Conservation (phyloP, 148 eudicot genomes). For the Vaccinium corymbosum region DNA sequence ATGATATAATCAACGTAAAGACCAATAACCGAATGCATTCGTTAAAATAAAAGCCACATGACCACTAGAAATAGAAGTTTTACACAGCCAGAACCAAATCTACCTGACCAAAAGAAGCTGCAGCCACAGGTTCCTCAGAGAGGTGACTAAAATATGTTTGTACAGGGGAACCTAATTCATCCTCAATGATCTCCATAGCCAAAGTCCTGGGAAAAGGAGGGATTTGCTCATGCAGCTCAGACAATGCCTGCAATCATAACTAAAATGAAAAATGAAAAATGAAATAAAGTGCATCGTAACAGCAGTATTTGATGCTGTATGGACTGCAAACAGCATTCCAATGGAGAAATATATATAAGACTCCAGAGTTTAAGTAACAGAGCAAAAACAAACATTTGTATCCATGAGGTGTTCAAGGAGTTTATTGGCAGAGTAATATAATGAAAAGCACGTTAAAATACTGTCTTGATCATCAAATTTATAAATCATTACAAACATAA, state of each 20-base stretch:
- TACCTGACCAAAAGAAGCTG: conserved; percentile 99
- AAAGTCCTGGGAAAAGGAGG: conserved; percentile 81
- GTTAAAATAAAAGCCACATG: not conserved
- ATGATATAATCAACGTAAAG: not conserved
- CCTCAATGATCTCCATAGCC: conserved; percentile 93
- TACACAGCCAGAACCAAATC: conserved; percentile 11
- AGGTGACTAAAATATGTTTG: conserved; percentile 56
- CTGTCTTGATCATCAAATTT: not conserved
- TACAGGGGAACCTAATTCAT: conserved; percentile 72
- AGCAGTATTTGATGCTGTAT: not conserved
- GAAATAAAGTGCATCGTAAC: conserved; percentile 10
- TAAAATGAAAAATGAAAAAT: conserved; percentile 20
- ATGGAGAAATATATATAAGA: not conserved
- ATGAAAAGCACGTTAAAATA: not conserved
- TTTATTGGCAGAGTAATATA: not conserved
- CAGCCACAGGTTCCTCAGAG: conserved; percentile 94
- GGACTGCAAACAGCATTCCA: conserved; percentile 2
- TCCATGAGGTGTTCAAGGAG: not conserved
- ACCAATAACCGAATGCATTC: not conserved
- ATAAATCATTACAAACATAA: not conserved
- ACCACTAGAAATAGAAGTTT: not conserved
- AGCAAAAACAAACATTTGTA: not conserved
- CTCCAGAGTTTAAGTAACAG: not conserved
- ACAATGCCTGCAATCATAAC: conserved; percentile 71
- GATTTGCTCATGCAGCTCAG: conserved; percentile 91